These are phyloP conservation scores for Nidularia pulvinata DNA, from an alignment of 768 basidiomycete genomes.

Conservation along the genomic window DNA sequence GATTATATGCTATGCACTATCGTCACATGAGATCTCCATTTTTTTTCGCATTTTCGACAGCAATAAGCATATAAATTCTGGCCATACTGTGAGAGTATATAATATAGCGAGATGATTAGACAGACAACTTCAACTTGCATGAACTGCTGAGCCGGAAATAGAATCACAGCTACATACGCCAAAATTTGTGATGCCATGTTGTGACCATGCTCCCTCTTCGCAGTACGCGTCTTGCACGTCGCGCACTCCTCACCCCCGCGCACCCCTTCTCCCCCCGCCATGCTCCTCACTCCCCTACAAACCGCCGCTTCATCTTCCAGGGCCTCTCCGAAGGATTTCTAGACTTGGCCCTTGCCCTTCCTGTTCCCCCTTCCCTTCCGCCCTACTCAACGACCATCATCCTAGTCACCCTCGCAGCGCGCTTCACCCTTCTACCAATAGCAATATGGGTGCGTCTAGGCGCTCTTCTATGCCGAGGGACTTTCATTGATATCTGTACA, in stretches of 20 bases:
- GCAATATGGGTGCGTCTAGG: slow-evolving; percentile 68
- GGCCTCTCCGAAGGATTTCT: slow-evolving; percentile 64
- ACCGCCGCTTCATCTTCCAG: slow-evolving; percentile 34
- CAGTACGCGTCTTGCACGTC: slow-evolving; percentile 22
- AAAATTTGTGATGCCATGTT: no score
- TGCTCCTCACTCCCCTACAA: slow-evolving; percentile 4
- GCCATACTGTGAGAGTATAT: background rate
- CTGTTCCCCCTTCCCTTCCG: slow-evolving; percentile 66
- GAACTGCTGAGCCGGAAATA: no score
- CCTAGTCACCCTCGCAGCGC: slow-evolving; percentile 58
- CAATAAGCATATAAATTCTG: slow-evolving; percentile 28
- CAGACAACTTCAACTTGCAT: background rate
- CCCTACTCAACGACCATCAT: slow-evolving; percentile 79
- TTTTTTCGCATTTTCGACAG: slow-evolving; percentile 14
- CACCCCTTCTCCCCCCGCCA: slow-evolving; percentile 8
- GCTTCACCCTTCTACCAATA: slow-evolving; percentile 66
- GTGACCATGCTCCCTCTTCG: slow-evolving; percentile 27
- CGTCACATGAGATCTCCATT: slow-evolving; percentile 30
- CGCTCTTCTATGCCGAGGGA: background rate
- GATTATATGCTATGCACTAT: slow-evolving; percentile 28
- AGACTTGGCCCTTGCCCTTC: slow-evolving; percentile 76
- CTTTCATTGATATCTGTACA: slow-evolving; percentile 21
- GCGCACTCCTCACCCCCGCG: slow-evolving; percentile 7
- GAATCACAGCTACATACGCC: no score
- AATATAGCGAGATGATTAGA: background rate